A percentile compares a stretch with the other conserved stretches of the same genome.
Evolutionary conservation across 139 green algal genomes (phyloP).

Genomic region (Chlorella vulgaris): DNA sequence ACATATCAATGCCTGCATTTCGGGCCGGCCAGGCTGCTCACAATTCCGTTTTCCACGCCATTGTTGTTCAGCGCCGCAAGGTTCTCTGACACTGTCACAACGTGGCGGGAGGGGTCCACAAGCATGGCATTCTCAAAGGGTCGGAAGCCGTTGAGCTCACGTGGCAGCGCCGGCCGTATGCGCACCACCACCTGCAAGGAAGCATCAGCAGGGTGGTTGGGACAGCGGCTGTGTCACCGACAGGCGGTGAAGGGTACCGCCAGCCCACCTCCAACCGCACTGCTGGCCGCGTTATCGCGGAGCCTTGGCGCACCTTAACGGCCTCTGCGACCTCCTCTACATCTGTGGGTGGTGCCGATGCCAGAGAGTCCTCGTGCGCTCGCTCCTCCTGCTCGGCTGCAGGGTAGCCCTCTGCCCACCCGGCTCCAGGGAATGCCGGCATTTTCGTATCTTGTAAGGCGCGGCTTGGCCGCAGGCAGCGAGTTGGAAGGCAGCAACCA

Average conservation of each 20-base stretch:
- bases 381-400: no score
- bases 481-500: no score
- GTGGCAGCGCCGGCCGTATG: constrained; percentile 79
- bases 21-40: no score
- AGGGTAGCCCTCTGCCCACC: neutral
- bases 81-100: constrained; percentile 86
- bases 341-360: neutral
- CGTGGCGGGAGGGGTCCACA: constrained; percentile 61
- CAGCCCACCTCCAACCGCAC: neutral
- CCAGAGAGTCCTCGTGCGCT: neutral
- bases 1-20: no score
- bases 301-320: constrained; percentile 32
- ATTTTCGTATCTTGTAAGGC: no score
- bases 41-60: constrained; percentile 54
- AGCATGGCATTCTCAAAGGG: constrained; percentile 73
- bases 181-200: constrained; percentile 82
- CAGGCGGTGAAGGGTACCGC: no score
- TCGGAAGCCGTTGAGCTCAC: constrained; percentile 65
- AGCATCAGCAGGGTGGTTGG: no score
- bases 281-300: neutral
- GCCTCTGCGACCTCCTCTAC: constrained; percentile 26
- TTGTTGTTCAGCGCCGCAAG: constrained; percentile 50
- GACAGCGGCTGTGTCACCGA: neutral
- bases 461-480: no score
- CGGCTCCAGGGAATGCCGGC: neutral